These are phyloP conservation scores for Ophiostoma ulmi DNA, from an alignment of 2,329 filamentous ascomycete species.

Conservation along the genomic window DNA sequence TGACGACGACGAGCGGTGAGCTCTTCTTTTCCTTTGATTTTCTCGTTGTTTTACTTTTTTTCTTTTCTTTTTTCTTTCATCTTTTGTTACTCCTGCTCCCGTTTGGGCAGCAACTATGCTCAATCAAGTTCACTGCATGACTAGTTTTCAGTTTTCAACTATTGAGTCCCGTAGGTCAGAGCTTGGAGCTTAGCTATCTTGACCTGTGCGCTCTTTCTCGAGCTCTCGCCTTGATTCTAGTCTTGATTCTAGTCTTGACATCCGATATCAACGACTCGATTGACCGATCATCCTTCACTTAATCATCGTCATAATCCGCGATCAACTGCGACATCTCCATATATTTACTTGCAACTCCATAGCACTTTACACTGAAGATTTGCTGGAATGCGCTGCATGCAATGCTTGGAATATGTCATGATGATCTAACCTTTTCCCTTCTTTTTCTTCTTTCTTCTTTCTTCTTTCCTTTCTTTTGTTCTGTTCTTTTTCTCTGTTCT, in stretches of 20 bases:
- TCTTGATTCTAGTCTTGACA: background rate
- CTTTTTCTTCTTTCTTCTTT: background rate
- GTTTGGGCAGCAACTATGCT: background rate
- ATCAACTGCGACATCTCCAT: background rate
- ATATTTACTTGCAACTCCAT: background rate
- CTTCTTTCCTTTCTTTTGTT: no score
- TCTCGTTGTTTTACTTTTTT: background rate
- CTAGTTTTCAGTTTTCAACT: background rate
- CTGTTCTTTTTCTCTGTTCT: background rate
- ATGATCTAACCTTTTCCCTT: background rate
- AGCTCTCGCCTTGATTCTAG: no score
- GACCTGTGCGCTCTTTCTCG: no score
- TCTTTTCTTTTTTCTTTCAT: background rate
- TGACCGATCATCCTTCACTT: background rate
- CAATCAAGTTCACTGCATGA: background rate
- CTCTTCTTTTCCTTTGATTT: background rate
- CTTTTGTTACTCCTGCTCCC: background rate
- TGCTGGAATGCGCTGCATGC: background rate
- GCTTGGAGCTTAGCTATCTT: background rate
- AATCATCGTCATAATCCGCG: background rate
- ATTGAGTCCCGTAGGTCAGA: background rate
- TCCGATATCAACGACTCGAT: background rate
- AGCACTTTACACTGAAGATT: background rate
- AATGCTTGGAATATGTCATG: background rate
- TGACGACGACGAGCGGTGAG: slow-evolving; percentile 14